A percentile compares a stretch with the other conserved stretches of the same genome.
Evolutionary conservation across 495 filamentous ascomycete species (phyloP).

Genomic region (Neurospora cerealis): DNA sequence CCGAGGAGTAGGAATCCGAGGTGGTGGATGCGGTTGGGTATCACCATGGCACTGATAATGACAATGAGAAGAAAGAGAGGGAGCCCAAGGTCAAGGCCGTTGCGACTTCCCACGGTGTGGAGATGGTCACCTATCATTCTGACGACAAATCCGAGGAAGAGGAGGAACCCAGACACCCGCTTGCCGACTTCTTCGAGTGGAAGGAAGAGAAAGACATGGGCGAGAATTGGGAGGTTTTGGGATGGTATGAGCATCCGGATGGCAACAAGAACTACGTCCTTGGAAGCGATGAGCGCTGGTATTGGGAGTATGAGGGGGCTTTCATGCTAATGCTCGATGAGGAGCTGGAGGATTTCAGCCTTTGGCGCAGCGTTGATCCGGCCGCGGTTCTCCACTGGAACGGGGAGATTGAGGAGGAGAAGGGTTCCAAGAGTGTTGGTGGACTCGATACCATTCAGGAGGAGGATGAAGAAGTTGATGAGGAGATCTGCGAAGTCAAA

Average conservation of each 20-base stretch:
- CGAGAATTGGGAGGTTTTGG: not conserved
- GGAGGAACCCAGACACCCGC: not conserved
- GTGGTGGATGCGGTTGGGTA: not conserved
- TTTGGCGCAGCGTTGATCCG: not conserved
- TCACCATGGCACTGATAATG: not conserved
- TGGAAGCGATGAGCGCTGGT: not conserved
- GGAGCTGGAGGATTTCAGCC: not conserved
- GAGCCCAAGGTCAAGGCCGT: not conserved
- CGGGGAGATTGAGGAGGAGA: not conserved
- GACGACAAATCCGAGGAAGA: not conserved
- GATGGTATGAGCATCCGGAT: not conserved
- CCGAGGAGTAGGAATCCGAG: not conserved
- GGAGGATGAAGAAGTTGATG: not conserved
- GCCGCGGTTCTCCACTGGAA: not conserved
- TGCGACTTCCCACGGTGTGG: not conserved
- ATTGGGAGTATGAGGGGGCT: not conserved
- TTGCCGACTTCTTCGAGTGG: not conserved
- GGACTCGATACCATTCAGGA: not conserved
- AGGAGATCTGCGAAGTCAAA: not conserved
- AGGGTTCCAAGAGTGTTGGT: not conserved
- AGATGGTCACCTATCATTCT: not conserved
- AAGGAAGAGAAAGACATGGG: not conserved
- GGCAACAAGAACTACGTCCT: not conserved
- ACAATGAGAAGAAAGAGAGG: not conserved
- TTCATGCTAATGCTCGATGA: not conserved